These are phyloP conservation scores for Aspergillus eucalypticola DNA, from an alignment of 2,329 filamentous ascomycete species.

Conservation along the genomic window DNA sequence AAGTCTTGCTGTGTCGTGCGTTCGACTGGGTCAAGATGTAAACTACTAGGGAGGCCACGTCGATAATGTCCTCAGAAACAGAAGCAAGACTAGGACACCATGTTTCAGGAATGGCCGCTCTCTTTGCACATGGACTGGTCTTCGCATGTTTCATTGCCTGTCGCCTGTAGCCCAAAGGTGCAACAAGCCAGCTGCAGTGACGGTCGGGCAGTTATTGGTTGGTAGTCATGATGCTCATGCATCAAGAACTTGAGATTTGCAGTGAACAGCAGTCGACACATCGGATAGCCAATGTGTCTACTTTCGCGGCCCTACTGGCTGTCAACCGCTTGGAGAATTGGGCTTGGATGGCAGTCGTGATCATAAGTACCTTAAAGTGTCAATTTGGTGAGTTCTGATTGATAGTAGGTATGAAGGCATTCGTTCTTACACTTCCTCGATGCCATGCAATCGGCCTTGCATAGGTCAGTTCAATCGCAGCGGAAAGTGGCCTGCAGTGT, in stretches of 20 bases:
- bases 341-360: slow-evolving; percentile 49
- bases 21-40: background rate
- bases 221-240: slow-evolving; percentile 48
- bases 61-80: background rate
- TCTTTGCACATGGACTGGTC: slow-evolving; percentile 45
- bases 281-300: slow-evolving; percentile 52
- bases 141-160: slow-evolving; percentile 34
- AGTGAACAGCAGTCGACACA: slow-evolving; percentile 48
- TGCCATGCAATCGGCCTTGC: slow-evolving; percentile 41
- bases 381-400: slow-evolving; percentile 30
- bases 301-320: slow-evolving; percentile 52
- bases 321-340: slow-evolving; percentile 52
- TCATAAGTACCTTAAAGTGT: slow-evolving; percentile 47
- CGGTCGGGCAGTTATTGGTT: slow-evolving; percentile 54
- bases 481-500: slow-evolving; percentile 46
- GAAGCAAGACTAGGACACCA: background rate
- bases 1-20: background rate
- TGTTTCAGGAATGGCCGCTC: slow-evolving; percentile 45
- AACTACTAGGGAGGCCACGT: background rate
- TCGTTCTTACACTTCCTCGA: slow-evolving; percentile 39
- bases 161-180: slow-evolving; percentile 49
- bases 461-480: slow-evolving; percentile 45
- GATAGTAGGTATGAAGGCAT: slow-evolving; percentile 41
- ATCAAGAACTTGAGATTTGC: slow-evolving; percentile 46
- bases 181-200: slow-evolving; percentile 51